Evolutionary conservation across 257 asterid species (phyloP).

Genomic region (Solanum medicagineum): DNA sequence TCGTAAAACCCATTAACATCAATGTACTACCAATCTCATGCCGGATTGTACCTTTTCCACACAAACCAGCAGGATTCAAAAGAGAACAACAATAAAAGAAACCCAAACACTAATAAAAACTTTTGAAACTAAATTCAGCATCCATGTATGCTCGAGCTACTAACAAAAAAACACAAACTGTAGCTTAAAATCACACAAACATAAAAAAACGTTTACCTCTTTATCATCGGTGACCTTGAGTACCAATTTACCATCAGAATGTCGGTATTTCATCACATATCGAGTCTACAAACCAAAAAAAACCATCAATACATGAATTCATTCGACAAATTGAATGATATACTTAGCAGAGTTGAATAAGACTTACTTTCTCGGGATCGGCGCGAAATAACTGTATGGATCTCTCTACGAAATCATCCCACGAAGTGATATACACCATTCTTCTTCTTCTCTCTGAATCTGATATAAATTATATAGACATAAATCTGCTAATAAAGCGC

Average conservation of each 20-base stretch:
- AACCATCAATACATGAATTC: background rate
- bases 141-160: background rate
- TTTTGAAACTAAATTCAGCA: background rate
- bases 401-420: constrained; percentile 78
- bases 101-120: background rate
- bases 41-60: background rate
- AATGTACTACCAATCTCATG: background rate
- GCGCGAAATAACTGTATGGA: constrained; percentile 57
- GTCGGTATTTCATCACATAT: constrained; percentile 73
- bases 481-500: background rate
- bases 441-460: background rate
- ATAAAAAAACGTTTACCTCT: constrained; percentile 25
- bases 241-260: constrained; percentile 81
- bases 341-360: background rate
- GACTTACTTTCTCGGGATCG: constrained; percentile 58
- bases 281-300: constrained; percentile 44
- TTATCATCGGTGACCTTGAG: constrained; percentile 84
- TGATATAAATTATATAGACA: background rate
- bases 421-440: constrained; percentile 67
- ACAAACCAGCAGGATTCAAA: background rate
- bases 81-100: background rate
- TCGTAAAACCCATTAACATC: background rate
- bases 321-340: background rate
- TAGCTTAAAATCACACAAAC: background rate
- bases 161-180: background rate